Evolutionary conservation across 495 filamentous ascomycete species (phyloP).

Genomic region (Xylaria acuta): DNA sequence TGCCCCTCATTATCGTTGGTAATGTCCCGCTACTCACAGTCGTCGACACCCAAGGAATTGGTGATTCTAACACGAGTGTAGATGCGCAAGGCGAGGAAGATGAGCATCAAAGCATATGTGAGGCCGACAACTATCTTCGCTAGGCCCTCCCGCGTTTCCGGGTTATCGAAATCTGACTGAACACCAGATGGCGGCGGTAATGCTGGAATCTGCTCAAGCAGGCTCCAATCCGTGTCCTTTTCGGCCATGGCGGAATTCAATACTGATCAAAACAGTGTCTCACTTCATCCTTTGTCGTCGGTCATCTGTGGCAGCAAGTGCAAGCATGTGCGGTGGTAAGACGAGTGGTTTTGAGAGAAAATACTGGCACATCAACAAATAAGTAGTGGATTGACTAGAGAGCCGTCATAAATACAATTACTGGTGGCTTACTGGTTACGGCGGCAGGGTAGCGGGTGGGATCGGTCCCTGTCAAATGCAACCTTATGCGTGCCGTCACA

Average conservation of each 20-base stretch:
- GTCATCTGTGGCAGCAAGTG: background rate
- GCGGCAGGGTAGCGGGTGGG: background rate
- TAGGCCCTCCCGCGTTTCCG: conserved; percentile 18
- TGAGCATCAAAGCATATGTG: conserved; percentile 26
- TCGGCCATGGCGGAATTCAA: background rate
- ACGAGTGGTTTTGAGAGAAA: background rate
- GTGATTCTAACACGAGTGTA: conserved; percentile 28
- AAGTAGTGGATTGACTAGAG: background rate
- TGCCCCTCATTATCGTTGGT: background rate
- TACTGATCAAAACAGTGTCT: background rate
- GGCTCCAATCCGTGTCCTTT: conserved; percentile 6
- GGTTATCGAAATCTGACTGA: conserved; percentile 28
- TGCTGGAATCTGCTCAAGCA: conserved; percentile 27
- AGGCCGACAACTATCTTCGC: conserved; percentile 25
- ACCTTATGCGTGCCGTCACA: background rate
- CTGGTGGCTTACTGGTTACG: background rate
- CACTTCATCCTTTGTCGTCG: background rate
- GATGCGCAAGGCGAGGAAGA: conserved; percentile 30
- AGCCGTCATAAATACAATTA: background rate
- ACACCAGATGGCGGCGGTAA: conserved; percentile 30
- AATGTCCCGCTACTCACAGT: conserved; percentile 22
- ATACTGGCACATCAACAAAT: background rate
- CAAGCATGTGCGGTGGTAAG: background rate
- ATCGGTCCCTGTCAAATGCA: background rate
- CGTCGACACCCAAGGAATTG: conserved; percentile 24